These are phyloP conservation scores for Phytophthora colocasiae DNA, from an alignment of 352 stramenopile genomes.

Conservation along the genomic window DNA sequence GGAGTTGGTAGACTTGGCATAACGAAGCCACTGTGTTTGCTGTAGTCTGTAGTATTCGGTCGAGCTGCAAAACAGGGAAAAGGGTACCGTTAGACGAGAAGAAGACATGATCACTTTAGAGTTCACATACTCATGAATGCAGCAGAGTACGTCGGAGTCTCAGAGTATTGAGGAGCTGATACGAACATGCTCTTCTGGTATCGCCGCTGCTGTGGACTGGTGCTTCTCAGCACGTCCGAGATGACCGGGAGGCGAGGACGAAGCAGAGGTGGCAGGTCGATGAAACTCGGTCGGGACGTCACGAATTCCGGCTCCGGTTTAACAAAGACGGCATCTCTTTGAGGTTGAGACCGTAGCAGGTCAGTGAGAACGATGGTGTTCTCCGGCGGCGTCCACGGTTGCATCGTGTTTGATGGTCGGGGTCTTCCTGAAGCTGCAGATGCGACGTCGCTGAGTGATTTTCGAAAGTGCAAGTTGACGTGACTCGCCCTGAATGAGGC, in stretches of 20 bases:
- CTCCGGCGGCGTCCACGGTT: constrained; percentile 24
- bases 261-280: constrained; percentile 23
- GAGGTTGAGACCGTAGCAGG: constrained; percentile 14
- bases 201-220: constrained; percentile 14
- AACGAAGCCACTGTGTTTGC: neutral
- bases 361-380: constrained; percentile 25
- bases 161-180: too few relatives aligned
- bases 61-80: constrained; percentile 3
- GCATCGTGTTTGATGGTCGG: constrained; percentile 11
- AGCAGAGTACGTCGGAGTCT: constrained; percentile 17
- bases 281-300: constrained; percentile 4
- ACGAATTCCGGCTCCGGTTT: constrained; percentile 23
- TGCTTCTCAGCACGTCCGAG: constrained; percentile 22
- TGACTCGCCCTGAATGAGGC: constrained; percentile 20
- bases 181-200: constrained; percentile 6
- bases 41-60: constrained; percentile 13
- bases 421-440: neutral
- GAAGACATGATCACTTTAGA: neutral
- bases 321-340: constrained; percentile 10
- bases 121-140: constrained; percentile 26
- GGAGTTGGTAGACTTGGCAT: constrained; percentile 3
- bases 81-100: neutral
- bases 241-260: constrained; percentile 30
- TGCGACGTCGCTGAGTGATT: constrained; percentile 6
- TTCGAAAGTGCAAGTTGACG: constrained; percentile 38